Conservation (phyloP, 352 stramenopile species). For the Phytophthora pini region DNA sequence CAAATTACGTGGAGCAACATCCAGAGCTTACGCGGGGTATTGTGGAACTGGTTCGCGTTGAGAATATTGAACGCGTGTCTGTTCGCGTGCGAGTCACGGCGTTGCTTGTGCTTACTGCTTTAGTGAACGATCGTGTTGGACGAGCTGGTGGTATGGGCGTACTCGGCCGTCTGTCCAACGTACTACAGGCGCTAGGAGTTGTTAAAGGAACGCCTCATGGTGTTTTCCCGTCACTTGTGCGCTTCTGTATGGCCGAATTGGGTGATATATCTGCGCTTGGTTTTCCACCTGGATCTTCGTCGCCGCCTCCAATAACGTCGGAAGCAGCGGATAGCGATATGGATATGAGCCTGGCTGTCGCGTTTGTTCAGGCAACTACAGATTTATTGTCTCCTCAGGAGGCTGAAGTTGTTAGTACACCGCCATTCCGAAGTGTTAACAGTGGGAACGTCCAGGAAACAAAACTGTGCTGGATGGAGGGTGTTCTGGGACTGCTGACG, state of each 20-base stretch:
- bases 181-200: constrained; percentile 79
- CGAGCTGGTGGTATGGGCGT: constrained; percentile 69
- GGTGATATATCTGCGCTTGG: constrained; percentile 38
- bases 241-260: constrained; percentile 79
- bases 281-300: constrained; percentile 13
- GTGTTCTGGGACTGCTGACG: constrained; percentile 74
- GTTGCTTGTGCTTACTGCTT: constrained; percentile 75
- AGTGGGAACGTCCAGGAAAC: constrained; percentile 44
- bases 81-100: constrained; percentile 64
- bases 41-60: constrained; percentile 79
- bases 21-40: constrained; percentile 73
- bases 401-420: constrained; percentile 58
- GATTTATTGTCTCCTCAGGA: constrained; percentile 74
- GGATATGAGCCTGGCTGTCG: constrained; percentile 89
- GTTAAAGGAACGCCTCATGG: constrained; percentile 81
- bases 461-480: constrained; percentile 84
- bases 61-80: constrained; percentile 66
- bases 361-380: constrained; percentile 88
- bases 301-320: constrained; percentile 31
- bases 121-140: constrained; percentile 81
- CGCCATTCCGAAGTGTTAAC: constrained; percentile 59
- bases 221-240: constrained; percentile 83
- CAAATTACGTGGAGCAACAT: constrained; percentile 81
- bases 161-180: constrained; percentile 80
- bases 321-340: constrained; percentile 82